Evolutionary conservation across 1,284 basidiomycete genomes (phyloP), one percentile per base, ranked within the genome.

Genomic region (Cryptococcus sp.): DNA sequence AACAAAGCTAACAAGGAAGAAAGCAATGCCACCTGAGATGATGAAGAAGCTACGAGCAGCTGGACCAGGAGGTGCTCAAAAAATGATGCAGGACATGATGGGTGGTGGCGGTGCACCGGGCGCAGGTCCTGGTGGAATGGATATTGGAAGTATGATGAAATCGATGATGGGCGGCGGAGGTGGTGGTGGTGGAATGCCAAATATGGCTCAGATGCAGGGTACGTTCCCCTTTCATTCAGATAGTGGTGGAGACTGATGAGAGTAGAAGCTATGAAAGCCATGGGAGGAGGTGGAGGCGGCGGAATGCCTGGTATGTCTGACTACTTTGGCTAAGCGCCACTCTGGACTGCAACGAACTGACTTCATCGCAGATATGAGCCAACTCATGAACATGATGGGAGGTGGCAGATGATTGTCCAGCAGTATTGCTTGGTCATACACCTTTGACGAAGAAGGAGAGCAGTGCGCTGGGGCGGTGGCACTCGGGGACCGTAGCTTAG

Each of bases 81-180:
- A 92, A 72, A 91, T 93, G 87, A 88, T 94, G 87, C 88, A 87
- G 70, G 87, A 90, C 23, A 89, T 92, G 86, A 91, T 93, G 89
- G 87, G 88, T 61, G 86, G 87, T 7, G 58, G 11, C 14, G 61
- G 61, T 18, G 40, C 61, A 50, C 59, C 54, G 40, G 70, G 63
- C 13, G 58, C 57, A 14, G 61, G 58, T 40, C 53, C 53, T 10
- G 61, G 62, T 7, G 66, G 88, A 62, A 88, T 87, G 61, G 86
- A 86, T 19, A 85, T 89, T 67, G 84, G 87, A n/a, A 51, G 59
- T 14, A 77, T 78, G 75, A 77, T 78, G 74, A 60, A 61, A 47
- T 56, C 53, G 31, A 70, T 71, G 64, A 70, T 73, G 64, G 72
- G 72, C 48, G 72, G 72, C 10, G 74, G 69, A 1, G 72, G 72